A percentile compares a stretch with the other conserved stretches of the same genome.
phyloP scores from a whole-genome alignment of 2,329 filamentous ascomycete genomes.

The Calonectria crousiana region DNA sequence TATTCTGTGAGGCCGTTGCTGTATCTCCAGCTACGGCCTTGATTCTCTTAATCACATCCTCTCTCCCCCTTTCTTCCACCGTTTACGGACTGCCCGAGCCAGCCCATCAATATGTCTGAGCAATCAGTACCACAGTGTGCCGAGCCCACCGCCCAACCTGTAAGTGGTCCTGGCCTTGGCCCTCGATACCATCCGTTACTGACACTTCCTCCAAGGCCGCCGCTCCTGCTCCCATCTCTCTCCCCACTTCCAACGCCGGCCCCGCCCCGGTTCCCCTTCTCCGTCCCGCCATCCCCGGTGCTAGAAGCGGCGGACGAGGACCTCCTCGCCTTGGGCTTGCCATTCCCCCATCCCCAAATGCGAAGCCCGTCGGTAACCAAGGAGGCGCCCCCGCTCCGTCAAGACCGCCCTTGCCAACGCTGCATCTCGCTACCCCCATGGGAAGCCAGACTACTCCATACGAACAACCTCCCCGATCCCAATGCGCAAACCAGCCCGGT shows the following conservation, averaged over 20 bases:
- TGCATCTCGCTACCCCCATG: constrained; percentile 90
- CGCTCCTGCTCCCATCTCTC: constrained; percentile 43
- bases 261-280: constrained; percentile 82
- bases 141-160: constrained; percentile 38
- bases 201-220: constrained; percentile 32
- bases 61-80: not conserved
- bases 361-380: constrained; percentile 76
- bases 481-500: constrained; percentile 66
- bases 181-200: constrained; percentile 25
- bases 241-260: constrained; percentile 52
- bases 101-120: constrained; percentile 41
- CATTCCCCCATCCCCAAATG: constrained; percentile 89
- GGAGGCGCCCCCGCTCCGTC: constrained; percentile 49
- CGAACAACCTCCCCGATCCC: constrained; percentile 68
- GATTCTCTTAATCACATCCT: not conserved
- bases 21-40: constrained; percentile 20
- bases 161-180: constrained; percentile 27
- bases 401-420: constrained; percentile 75
- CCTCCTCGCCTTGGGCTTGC: constrained; percentile 87
- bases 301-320: constrained; percentile 71
- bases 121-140: constrained; percentile 37
- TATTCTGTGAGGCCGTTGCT: constrained; percentile 19
- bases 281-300: constrained; percentile 83
- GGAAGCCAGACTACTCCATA: constrained; percentile 81
- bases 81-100: constrained; percentile 25